A percentile compares a stretch with the other conserved stretches of the same genome.
Conservation (phyloP, 192 early-diverging fungal genomes). For the Gryganskiella cystojenkinii region DNA sequence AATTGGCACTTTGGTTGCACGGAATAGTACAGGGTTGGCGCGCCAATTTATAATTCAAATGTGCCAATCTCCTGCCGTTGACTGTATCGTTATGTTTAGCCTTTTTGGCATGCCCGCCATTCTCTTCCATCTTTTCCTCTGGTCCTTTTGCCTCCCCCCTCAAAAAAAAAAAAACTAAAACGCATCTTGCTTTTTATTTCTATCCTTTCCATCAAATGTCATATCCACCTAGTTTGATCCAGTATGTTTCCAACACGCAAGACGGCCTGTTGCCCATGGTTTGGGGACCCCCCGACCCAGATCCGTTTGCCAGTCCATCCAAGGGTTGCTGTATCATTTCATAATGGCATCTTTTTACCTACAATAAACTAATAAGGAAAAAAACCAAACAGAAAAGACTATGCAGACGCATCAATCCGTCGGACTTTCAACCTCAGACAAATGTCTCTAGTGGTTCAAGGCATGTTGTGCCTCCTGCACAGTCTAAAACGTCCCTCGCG, state of each 20-base stretch:
- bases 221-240: slow-evolving; percentile 41
- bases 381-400: neutral
- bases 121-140: no score
- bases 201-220: neutral
- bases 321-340: slow-evolving; percentile 18
- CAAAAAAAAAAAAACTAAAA: no score
- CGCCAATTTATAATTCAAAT: no score
- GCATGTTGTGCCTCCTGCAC: no score
- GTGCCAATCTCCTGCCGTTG: no score
- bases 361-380: neutral
- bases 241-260: slow-evolving; percentile 50
- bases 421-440: neutral
- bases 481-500: no score
- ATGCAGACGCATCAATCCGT: neutral
- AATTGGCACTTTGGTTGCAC: no score
- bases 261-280: slow-evolving; percentile 56
- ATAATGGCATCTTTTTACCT: neutral
- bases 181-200: neutral
- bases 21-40: no score
- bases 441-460: no score
- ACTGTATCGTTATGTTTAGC: no score
- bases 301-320: slow-evolving; percentile 34
- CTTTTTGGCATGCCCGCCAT: no score
- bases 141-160: no score
- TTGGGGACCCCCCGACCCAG: slow-evolving; percentile 50